Evolutionary conservation across 148 eudicot species (phyloP).

Genomic region (Vaccinium darrowii): DNA sequence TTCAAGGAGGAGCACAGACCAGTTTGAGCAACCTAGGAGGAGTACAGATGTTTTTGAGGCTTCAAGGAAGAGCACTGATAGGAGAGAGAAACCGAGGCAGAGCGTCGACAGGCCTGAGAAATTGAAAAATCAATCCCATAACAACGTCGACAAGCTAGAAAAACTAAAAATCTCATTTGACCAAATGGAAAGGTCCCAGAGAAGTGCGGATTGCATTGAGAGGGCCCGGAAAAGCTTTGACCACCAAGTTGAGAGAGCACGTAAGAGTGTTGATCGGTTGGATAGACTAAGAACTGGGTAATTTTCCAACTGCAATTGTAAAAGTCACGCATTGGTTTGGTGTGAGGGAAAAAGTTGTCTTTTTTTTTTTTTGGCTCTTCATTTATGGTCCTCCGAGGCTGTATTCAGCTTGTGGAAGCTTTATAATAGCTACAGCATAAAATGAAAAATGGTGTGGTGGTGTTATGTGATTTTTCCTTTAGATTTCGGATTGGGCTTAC

Average conservation of each 20-base stretch:
- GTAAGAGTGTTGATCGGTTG: conserved; percentile 63
- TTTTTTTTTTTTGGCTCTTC: background rate
- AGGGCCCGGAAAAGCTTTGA: conserved; percentile 58
- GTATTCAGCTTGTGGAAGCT: conserved; percentile 21
- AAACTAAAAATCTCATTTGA: conserved; percentile 46
- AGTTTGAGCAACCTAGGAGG: conserved; percentile 54
- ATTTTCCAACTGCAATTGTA: conserved; percentile 19
- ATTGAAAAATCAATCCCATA: conserved; percentile 28
- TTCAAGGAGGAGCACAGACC: conserved; percentile 52
- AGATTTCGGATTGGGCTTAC: background rate
- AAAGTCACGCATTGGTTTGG: conserved; percentile 26
- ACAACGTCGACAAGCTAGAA: conserved; percentile 40
- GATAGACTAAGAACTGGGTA: conserved; percentile 52
- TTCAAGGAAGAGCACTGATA: conserved; percentile 62
- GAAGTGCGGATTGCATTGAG: conserved; percentile 61
- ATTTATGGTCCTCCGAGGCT: conserved; percentile 22
- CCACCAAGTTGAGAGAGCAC: conserved; percentile 48
- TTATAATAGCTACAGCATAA: conserved; percentile 22
- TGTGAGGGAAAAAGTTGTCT: conserved; percentile 15
- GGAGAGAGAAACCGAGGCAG: conserved; percentile 60
- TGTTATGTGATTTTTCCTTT: background rate
- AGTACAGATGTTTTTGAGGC: conserved; percentile 52
- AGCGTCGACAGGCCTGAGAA: conserved; percentile 46
- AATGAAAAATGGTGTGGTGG: conserved; percentile 26
- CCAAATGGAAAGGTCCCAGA: conserved; percentile 57